These are phyloP conservation scores for Arabidopsis arenosa DNA, from an alignment of 345 rosid genomes.

Conservation along the genomic window DNA sequence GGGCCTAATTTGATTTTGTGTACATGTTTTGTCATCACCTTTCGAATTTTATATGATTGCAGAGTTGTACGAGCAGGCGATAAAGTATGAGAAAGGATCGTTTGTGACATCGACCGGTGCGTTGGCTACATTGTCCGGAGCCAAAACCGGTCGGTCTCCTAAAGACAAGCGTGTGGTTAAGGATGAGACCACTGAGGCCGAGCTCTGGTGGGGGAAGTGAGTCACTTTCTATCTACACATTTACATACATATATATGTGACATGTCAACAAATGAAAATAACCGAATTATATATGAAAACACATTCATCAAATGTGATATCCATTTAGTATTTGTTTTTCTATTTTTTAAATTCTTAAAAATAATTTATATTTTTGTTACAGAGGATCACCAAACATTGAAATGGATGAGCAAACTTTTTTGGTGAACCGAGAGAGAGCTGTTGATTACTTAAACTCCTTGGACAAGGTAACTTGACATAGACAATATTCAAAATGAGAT, in stretches of 20 bases:
- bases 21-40: too few species aligned
- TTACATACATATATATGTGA: background rate
- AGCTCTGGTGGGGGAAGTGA: slow-evolving; percentile 98
- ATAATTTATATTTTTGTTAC: background rate
- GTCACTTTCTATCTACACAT: slow-evolving; percentile 38
- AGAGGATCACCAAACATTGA: slow-evolving; percentile 99
- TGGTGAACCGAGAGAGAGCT: slow-evolving; percentile 97
- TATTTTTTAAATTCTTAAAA: background rate
- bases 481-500: background rate
- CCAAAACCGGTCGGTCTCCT: slow-evolving; percentile 89
- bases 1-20: background rate
- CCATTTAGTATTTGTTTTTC: background rate
- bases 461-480: slow-evolving; percentile 67
- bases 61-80: slow-evolving; percentile 92
- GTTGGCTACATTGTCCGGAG: slow-evolving; percentile 88
- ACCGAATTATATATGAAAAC: background rate
- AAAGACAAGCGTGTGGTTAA: slow-evolving; percentile 92
- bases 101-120: slow-evolving; percentile 82
- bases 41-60: slow-evolving; percentile 10
- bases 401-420: slow-evolving; percentile 95
- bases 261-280: background rate
- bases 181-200: slow-evolving; percentile 65
- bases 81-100: slow-evolving; percentile 82
- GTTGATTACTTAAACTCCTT: slow-evolving; percentile 97
- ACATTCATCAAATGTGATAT: background rate